Percentiles rank a stretch among this genome's conserved stretches.
phyloP scores from a whole-genome alignment of 2,329 filamentous ascomycete species.

The Exophiala bonariae region DNA sequence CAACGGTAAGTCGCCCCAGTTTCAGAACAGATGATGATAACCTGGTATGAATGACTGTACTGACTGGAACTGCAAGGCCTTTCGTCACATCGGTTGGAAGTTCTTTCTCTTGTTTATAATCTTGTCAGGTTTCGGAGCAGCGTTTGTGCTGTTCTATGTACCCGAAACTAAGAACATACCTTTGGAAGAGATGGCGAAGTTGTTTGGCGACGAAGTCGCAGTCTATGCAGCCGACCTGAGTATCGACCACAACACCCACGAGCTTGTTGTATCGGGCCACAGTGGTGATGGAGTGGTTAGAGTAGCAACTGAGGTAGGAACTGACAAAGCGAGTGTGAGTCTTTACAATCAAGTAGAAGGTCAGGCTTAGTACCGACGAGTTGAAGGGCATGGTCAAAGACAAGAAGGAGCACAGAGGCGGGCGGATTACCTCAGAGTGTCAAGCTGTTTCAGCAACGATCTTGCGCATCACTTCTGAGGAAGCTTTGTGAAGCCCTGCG shows the following conservation, averaged over 20 bases:
- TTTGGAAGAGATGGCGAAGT: slow-evolving; percentile 37
- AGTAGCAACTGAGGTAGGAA: too few relatives aligned
- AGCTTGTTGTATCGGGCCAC: neutral
- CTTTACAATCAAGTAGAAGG: too few relatives aligned
- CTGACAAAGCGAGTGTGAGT: too few relatives aligned
- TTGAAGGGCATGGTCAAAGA: too few relatives aligned
- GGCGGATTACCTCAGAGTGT: too few relatives aligned
- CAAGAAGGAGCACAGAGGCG: too few relatives aligned
- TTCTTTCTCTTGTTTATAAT: slow-evolving; percentile 28
- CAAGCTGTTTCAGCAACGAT: too few relatives aligned
- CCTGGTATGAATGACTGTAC: neutral
- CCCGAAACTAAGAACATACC: slow-evolving; percentile 35
- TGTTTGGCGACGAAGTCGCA: slow-evolving; percentile 26
- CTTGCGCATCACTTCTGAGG: too few relatives aligned
- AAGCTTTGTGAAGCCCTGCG: too few relatives aligned
- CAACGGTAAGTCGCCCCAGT: neutral
- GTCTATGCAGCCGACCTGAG: neutral
- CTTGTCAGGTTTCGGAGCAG: neutral
- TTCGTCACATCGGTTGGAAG: slow-evolving; percentile 2
- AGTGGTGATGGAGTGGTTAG: too few relatives aligned
- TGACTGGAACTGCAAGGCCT: neutral
- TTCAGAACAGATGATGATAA: neutral
- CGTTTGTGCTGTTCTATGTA: slow-evolving; percentile 6
- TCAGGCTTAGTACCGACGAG: too few relatives aligned
- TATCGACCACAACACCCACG: neutral